Conservation (phyloP, 1,284 basidiomycete species). For the Ceratobasidium sp. region DNA sequence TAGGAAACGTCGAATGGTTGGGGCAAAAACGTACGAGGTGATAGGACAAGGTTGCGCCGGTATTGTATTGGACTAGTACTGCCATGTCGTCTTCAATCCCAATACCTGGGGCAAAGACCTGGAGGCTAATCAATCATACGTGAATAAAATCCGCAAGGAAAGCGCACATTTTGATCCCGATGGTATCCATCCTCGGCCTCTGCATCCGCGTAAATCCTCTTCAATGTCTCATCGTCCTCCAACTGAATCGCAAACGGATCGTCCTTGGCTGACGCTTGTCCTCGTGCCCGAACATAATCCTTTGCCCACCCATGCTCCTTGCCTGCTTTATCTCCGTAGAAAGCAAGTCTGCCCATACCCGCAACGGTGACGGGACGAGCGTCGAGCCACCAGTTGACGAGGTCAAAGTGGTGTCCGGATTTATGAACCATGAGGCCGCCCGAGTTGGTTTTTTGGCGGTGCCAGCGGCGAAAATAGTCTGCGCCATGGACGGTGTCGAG, state of each 20-base stretch:
- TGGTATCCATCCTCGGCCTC: conserved; percentile 57
- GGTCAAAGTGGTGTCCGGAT: conserved; percentile 61
- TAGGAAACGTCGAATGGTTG: conserved; percentile 13
- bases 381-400: conserved; percentile 65
- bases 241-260: conserved; percentile 63
- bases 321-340: conserved; percentile 60
- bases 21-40: conserved; percentile 52
- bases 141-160: background rate
- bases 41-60: conserved; percentile 62
- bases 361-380: conserved; percentile 60
- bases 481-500: conserved; percentile 61
- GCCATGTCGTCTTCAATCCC: conserved; percentile 65
- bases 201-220: conserved; percentile 57
- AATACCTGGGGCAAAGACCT: conserved; percentile 61
- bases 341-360: conserved; percentile 58
- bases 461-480: conserved; percentile 65
- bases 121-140: background rate
- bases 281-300: conserved; percentile 57
- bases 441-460: conserved; percentile 59
- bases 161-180: conserved; percentile 54
- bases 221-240: conserved; percentile 56
- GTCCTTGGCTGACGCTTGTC: conserved; percentile 54
- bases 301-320: conserved; percentile 60
- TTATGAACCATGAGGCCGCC: conserved; percentile 64
- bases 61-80: conserved; percentile 59